phyloP scores from a whole-genome alignment of 2,329 filamentous ascomycete genomes.

The Sodiomyces alkalinus region DNA sequence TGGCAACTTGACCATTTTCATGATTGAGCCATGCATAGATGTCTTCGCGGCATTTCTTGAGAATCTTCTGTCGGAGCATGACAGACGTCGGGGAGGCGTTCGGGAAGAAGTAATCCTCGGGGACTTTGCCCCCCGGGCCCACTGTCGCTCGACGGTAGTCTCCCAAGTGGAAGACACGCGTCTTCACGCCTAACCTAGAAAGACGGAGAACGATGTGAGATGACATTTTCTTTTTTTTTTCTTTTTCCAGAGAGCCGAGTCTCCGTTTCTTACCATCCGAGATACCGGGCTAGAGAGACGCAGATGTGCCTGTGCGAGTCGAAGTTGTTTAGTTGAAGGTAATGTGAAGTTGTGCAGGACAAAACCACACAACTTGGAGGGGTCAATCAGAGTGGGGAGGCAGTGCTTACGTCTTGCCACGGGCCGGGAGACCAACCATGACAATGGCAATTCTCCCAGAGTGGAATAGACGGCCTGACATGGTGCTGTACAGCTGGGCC shows the following conservation, averaged over 20 bases:
- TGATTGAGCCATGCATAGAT: slow-evolving; percentile 94
- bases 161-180: slow-evolving; percentile 90
- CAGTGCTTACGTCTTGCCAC: slow-evolving; percentile 71
- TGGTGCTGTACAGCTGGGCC: slow-evolving; percentile 94
- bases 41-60: slow-evolving; percentile 94
- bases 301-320: slow-evolving; percentile 59
- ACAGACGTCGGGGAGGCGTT: slow-evolving; percentile 86
- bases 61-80: slow-evolving; percentile 88
- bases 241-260: too few species aligned
- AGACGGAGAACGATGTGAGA: not conserved
- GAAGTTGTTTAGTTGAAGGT: too few species aligned
- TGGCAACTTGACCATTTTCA: slow-evolving; percentile 94
- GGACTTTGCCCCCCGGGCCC: slow-evolving; percentile 68
- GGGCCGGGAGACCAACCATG: slow-evolving; percentile 85
- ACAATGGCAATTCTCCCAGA: slow-evolving; percentile 95
- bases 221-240: not conserved
- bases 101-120: slow-evolving; percentile 95
- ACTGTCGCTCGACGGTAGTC: slow-evolving; percentile 91
- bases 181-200: slow-evolving; percentile 82
- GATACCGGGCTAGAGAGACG: slow-evolving; percentile 84
- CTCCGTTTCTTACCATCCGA: slow-evolving; percentile 73
- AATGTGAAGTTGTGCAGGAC: too few species aligned
- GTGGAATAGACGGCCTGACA: slow-evolving; percentile 92
- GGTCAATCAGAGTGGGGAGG: not conserved
- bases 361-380: not conserved